Evolutionary conservation across 2,329 filamentous ascomycete genomes (phyloP).

Genomic region (Botrytis fabae): DNA sequence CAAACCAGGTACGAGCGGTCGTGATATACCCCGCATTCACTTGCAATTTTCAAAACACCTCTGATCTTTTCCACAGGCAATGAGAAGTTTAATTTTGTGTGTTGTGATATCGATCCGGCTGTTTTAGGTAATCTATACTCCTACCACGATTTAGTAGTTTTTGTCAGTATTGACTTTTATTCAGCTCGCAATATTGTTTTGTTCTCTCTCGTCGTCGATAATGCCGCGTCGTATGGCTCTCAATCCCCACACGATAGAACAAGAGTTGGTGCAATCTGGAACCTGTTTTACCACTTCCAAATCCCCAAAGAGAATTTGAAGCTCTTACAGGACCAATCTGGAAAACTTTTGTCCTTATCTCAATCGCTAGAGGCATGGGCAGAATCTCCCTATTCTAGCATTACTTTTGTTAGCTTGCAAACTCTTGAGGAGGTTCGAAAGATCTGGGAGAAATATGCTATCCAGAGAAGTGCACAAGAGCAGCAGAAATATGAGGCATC

Average conservation of each 20-base stretch:
- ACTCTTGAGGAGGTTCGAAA: constrained; percentile 8
- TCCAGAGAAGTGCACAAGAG: background rate
- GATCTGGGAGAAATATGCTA: constrained; percentile 7
- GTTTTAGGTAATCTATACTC: background rate
- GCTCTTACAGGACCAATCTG: background rate
- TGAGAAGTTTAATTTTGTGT: background rate
- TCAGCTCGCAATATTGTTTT: background rate
- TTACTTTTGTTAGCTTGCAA: constrained; percentile 3
- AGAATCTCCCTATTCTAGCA: background rate
- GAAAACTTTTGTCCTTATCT: background rate
- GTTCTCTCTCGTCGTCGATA: constrained; percentile 2
- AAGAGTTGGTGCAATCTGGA: background rate
- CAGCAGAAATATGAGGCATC: constrained; percentile 1
- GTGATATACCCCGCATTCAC: background rate
- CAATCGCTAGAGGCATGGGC: constrained; percentile 6
- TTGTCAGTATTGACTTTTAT: background rate
- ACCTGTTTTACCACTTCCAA: background rate
- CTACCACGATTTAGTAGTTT: background rate
- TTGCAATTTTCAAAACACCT: background rate
- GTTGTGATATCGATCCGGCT: constrained; percentile 5
- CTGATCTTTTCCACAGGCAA: background rate
- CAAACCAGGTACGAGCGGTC: constrained; percentile 16
- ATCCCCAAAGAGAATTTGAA: background rate
- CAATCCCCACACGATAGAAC: background rate
- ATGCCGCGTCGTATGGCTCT: background rate